Evolutionary conservation across 108 stramenopile genomes (phyloP), one percentile per base, ranked within the genome.

Genomic region (Nannochloropsis salina): DNA sequence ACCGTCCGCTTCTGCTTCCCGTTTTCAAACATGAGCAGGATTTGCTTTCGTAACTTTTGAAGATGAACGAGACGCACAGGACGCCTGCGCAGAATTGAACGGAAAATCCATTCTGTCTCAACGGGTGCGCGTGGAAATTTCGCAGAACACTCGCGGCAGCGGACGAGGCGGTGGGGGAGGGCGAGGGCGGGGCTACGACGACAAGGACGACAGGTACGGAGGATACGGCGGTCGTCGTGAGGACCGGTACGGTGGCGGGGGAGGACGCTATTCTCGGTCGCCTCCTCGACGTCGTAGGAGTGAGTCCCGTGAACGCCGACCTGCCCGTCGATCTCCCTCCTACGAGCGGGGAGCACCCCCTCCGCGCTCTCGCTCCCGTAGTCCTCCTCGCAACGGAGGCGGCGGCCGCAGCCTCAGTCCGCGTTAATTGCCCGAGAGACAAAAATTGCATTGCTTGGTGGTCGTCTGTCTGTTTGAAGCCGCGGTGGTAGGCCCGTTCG

Each of bases 1-100:
- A 15, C 47, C 47, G 12, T 51, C 47, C 47, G 12, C 47, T 15
- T 15, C 47, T 15, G 3, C 61, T n/a, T 6, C 21, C 44, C 44
- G 15, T 9, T 5, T 82, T 20, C 44, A 5, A 44, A 15, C 5
- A 15, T 5, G 21, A 82, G 21, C 9, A 82, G 82, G 82, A 21
- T 82, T 82, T 21, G 82, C 82, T 44, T 82, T 82, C 44, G 82
- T 82, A 45, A 45, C 42, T 20, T 82, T n/a, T 82, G 82, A 82
- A 5, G 82, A 82, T 9, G 44, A 45, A 21, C 42, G 82, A 21
- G 82, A 82, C 21, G 82, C 82, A 15, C 15, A n/a, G 82, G 82
- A 82, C 44, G 82, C 82, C 9, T 43, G 42, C 9, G 44, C 44
- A 44, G 82, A 82, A 20, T 20, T 82, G 4, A 45, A 82, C 0